Percentiles rank a stretch among this genome's conserved stretches.
These are phyloP conservation scores for Suillus hirtellus DNA, from an alignment of 768 basidiomycete species.

Conservation along the genomic window DNA sequence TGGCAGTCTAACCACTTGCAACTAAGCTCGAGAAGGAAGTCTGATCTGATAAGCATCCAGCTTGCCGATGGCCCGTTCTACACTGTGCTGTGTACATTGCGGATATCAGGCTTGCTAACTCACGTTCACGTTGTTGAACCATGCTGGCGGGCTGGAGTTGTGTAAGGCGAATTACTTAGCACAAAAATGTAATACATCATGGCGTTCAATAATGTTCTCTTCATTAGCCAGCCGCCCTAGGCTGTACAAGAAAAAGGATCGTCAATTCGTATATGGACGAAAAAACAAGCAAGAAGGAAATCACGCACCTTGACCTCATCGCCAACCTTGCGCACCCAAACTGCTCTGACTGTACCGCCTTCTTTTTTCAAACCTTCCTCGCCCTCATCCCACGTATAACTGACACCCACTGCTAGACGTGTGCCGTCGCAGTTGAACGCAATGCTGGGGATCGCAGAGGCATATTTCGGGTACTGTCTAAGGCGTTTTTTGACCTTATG, in stretches of 20 bases:
- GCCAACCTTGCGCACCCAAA: slow-evolving; percentile 64
- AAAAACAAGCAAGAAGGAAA: neutral
- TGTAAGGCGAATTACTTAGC: neutral
- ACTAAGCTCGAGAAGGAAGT: neutral
- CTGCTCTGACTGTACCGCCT: slow-evolving; percentile 47
- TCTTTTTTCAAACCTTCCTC: slow-evolving; percentile 69
- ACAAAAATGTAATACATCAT: neutral
- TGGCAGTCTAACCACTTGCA: no score
- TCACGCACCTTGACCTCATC: slow-evolving; percentile 74
- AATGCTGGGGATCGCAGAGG: slow-evolving; percentile 71
- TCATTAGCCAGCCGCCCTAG: slow-evolving; percentile 17
- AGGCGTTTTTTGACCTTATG: slow-evolving; percentile 95
- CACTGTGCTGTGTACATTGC: neutral
- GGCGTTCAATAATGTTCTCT: neutral
- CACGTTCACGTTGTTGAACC: neutral
- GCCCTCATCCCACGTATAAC: slow-evolving; percentile 91
- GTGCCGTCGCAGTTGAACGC: slow-evolving; percentile 84
- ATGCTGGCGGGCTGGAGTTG: neutral
- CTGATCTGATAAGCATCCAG: neutral
- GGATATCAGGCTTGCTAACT: neutral
- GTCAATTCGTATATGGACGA: neutral
- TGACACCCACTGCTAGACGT: slow-evolving; percentile 78
- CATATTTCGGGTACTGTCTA: slow-evolving; percentile 84
- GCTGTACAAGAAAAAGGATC: slow-evolving; percentile 11
- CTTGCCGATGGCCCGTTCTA: neutral